phyloP scores from a whole-genome alignment of 352 stramenopile genomes.

The Phytophthora vignae region DNA sequence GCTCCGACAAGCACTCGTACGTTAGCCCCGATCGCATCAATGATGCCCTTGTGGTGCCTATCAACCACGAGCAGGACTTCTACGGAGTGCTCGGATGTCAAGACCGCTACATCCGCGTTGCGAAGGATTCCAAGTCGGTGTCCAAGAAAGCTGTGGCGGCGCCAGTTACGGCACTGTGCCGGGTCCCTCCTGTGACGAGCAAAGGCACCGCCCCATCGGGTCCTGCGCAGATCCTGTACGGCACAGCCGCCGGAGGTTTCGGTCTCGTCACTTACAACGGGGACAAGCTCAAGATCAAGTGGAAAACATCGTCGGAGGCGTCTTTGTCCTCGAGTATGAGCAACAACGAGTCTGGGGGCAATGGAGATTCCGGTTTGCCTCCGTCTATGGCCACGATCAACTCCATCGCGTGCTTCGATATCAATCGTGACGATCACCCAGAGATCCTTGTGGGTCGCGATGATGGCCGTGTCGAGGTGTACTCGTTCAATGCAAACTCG shows the following conservation, averaged over 20 bases:
- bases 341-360: conserved; percentile 8
- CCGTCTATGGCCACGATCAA: conserved; percentile 63
- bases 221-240: conserved; percentile 67
- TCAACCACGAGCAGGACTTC: conserved; percentile 72
- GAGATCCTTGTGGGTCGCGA: conserved; percentile 85
- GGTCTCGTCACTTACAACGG: conserved; percentile 74
- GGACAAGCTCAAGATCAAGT: conserved; percentile 81
- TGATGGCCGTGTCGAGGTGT: conserved; percentile 84
- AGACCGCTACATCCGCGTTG: conserved; percentile 71
- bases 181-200: conserved; percentile 31
- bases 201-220: conserved; percentile 29
- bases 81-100: conserved; percentile 76
- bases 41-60: conserved; percentile 67
- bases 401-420: conserved; percentile 79
- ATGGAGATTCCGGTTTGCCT: conserved; percentile 22
- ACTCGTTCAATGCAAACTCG: conserved; percentile 53
- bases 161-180: conserved; percentile 60
- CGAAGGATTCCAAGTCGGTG: conserved; percentile 64
- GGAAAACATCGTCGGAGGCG: conserved; percentile 55
- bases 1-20: conserved; percentile 79
- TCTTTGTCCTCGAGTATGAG: conserved; percentile 29
- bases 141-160: conserved; percentile 69
- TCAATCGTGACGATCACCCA: conserved; percentile 80
- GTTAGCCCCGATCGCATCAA: conserved; percentile 86
- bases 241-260: conserved; percentile 62